These are phyloP conservation scores for Trichoderma oligosporum DNA, from an alignment of 2,329 filamentous ascomycete genomes.

Conservation along the genomic window DNA sequence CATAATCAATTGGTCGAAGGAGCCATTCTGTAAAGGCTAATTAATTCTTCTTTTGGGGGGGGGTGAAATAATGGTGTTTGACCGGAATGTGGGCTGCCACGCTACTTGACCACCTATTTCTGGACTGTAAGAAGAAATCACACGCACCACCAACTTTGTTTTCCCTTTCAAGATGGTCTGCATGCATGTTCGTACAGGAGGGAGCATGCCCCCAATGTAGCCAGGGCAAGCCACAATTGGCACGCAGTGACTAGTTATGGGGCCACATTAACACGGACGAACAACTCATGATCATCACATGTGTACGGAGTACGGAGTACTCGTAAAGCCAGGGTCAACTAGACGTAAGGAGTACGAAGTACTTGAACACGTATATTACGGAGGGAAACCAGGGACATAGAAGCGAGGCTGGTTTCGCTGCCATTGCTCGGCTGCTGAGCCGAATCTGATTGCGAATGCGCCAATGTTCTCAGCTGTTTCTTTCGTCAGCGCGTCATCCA, in stretches of 20 bases:
- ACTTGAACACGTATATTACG: not conserved
- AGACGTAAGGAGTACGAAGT: too few relatives aligned
- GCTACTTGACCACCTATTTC: not conserved
- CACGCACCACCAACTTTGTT: not conserved
- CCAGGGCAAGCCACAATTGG: slow-evolving; percentile 18
- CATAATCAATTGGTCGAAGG: not conserved
- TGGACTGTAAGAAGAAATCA: not conserved
- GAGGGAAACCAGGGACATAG: not conserved
- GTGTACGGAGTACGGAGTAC: not conserved
- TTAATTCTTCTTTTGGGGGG: slow-evolving; percentile 1
- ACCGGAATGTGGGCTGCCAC: slow-evolving; percentile 8
- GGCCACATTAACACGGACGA: not conserved
- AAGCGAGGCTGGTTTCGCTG: not conserved
- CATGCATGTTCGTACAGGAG: not conserved
- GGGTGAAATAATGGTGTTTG: not conserved
- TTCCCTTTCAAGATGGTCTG: not conserved
- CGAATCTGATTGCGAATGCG: slow-evolving; percentile 8
- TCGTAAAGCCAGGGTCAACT: too few relatives aligned
- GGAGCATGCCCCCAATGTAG: not conserved
- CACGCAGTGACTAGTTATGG: slow-evolving; percentile 9
- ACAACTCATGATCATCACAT: slow-evolving; percentile 1
- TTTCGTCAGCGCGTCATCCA: not conserved
- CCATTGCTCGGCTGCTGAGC: slow-evolving; percentile 8
- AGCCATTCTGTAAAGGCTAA: not conserved
- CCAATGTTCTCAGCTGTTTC: not conserved